Base-by-base conservation (phyloP, 257 asterid species). In the Perilla frutescens region DNA sequence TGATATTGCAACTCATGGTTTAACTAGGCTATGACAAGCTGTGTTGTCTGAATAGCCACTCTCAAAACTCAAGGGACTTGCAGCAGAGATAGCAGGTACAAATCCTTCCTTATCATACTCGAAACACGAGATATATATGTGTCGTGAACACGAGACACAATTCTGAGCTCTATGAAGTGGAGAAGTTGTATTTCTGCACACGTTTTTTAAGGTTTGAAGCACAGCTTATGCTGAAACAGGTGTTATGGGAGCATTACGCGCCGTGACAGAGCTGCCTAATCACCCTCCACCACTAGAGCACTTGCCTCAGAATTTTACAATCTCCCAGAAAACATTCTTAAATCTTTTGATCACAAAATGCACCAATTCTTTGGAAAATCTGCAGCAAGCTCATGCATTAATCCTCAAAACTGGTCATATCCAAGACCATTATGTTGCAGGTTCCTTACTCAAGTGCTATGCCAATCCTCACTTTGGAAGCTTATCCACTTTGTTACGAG, bases 391-490 rank as follows among this genome's bases (percentile, higher is more conserved):
- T 41, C 89, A 84, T 14, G 87, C 87, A 61, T 57, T 86, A 54
- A 69, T 76, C 68, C 77, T 83, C n/a, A 84, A 82, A 84, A 77
- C 86, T 2, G 87, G 82, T 62, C 72, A 53, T 67, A 56, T 86
- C 66, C 87, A 73, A 67, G 85, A 84, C 75, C 88, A 86, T 62
- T 82, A 69, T 37, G 62, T 86, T 14, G 80, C 88, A 29, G 91
- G 85, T 32, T 68, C 87, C 43, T 41, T 81, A 8, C 39, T 81
- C 6, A 83, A 75, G 50, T 81, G 85, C 83, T 86, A 84, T 39
- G 68, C 88, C 8, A 82, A 78, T 73, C 88, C 88, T 54, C 80
- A 61, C 3, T 77, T 81, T 37, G 75, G 83, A 59, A 73, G 58
- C 62, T 41, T 72, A n/a, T 66, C 65, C 26, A 45, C 50, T 66